A percentile compares a stretch with the other conserved stretches of the same genome.
Evolutionary conservation across 169 alveolate genomes (phyloP).

Genomic region (Plasmodium malariae): DNA sequence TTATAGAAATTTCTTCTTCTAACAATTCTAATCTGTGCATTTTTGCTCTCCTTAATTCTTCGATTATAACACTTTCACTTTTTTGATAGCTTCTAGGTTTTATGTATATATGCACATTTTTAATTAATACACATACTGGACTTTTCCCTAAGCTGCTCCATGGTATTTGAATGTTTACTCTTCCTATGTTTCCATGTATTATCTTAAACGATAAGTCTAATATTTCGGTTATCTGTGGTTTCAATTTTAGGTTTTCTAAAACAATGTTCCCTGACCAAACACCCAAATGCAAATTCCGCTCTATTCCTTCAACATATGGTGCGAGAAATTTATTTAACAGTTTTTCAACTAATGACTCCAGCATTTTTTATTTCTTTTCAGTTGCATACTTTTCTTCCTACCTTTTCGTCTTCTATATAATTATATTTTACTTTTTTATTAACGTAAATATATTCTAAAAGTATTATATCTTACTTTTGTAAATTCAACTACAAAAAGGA

Average conservation of each 20-base stretch:
- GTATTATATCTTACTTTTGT: too few relatives aligned
- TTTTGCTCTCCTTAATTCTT: slow-evolving; percentile 81
- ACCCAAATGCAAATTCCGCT: slow-evolving; percentile 88
- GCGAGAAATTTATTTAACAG: slow-evolving; percentile 89
- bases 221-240: slow-evolving; percentile 87
- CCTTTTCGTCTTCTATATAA: slow-evolving; percentile 11
- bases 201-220: slow-evolving; percentile 74
- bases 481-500: too few relatives aligned
- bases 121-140: slow-evolving; percentile 86
- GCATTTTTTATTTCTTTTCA: slow-evolving; percentile 79
- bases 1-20: slow-evolving; percentile 79
- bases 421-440: too few relatives aligned
- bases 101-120: slow-evolving; percentile 84
- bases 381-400: not conserved
- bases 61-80: slow-evolving; percentile 83
- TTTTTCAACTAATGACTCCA: slow-evolving; percentile 89
- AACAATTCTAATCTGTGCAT: slow-evolving; percentile 77
- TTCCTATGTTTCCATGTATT: slow-evolving; percentile 87
- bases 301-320: slow-evolving; percentile 90
- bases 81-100: slow-evolving; percentile 82
- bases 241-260: slow-evolving; percentile 85
- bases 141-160: slow-evolving; percentile 88
- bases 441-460: too few relatives aligned
- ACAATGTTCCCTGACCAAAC: slow-evolving; percentile 91
- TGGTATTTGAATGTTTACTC: slow-evolving; percentile 86